A percentile compares a stretch with the other conserved stretches of the same genome.
Evolutionary conservation across 768 basidiomycete genomes (phyloP).

Genomic region (Lactifluus piperatus): DNA sequence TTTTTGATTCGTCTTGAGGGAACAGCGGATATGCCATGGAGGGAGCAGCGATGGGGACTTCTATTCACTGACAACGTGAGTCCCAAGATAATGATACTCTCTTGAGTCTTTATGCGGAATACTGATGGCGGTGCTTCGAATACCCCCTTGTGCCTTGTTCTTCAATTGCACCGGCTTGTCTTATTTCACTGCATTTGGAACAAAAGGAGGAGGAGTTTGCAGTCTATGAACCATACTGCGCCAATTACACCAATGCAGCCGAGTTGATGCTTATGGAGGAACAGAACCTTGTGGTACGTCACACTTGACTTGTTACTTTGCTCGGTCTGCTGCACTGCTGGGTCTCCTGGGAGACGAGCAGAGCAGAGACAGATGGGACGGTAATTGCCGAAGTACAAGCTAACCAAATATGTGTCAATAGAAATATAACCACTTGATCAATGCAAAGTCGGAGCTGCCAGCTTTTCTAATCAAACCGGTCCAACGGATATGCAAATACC

Average conservation of each 20-base stretch:
- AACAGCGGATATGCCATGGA: slow-evolving; percentile 74
- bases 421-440: slow-evolving; percentile 78
- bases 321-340: background rate
- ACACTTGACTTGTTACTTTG: slow-evolving; percentile 7
- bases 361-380: background rate
- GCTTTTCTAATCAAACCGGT: slow-evolving; percentile 98
- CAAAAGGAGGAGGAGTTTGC: slow-evolving; percentile 92
- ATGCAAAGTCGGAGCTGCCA: slow-evolving; percentile 85
- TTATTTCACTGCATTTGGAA: slow-evolving; percentile 26
- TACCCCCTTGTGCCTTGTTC: slow-evolving; percentile 31
- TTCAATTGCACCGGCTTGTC: slow-evolving; percentile 21
- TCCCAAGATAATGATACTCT: slow-evolving; percentile 21
- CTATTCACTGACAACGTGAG: slow-evolving; percentile 79
- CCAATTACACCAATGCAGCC: slow-evolving; percentile 83
- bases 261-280: slow-evolving; percentile 82
- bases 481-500: slow-evolving; percentile 98
- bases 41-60: slow-evolving; percentile 81
- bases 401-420: slow-evolving; percentile 29
- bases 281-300: slow-evolving; percentile 73
- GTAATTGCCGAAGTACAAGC: background rate
- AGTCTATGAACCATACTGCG: slow-evolving; percentile 96
- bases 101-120: slow-evolving; percentile 21
- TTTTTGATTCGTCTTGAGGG: slow-evolving; percentile 87
- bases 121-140: slow-evolving; percentile 36
- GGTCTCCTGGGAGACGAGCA: background rate